Base-by-base conservation (phyloP, 345 rosid species). In the Trapa incisa region DNA sequence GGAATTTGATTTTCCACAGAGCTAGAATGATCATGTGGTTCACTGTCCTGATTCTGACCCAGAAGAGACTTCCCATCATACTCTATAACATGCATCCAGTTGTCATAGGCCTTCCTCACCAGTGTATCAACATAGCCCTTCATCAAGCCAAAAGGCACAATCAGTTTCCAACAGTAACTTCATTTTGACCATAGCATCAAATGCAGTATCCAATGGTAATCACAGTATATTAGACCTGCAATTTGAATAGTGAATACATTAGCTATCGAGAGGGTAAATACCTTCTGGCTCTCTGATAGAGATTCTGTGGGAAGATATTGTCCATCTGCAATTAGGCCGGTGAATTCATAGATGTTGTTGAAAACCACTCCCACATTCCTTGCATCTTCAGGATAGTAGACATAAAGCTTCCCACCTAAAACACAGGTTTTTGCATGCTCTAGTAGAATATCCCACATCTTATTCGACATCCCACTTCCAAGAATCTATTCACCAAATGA, bases 391-490 rank as follows among this genome's bases (percentile, higher is more conserved):
- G 93, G 87, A 73, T 91, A 86, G 72, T 91, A 90, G 41, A 91
- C 89, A 56, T 89, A 95, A 68, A 86, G 83, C 71, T 83, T 91
- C 80, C 86, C 96, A 71, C 88, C 82, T 70, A 85, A 75, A 43
- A 83, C 85, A 73, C 97, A 95, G 41, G 99, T 89, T 77, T 85
- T 95, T 10, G 97, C 89, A 82, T 95, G 99, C 71, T 95, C 99
- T 57, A 87, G 74, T 16, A 95, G 93, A 68, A 87, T 78, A 67
- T 91, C 97, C 99, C 99, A 95, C 99, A 91, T 95, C 81, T 93
- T 89, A 74, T 95, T 95, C 29, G 99, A 95, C 99, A 94, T 94
- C 57, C 99, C 97, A 68, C 96, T 91, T 72, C 99, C 99, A 76
- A 94, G 96, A 80, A 91, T 89, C 99, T 94, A 75, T 41, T 41